Evolutionary conservation across 2,329 filamentous ascomycete genomes (phyloP).

Genomic region (Colletotrichum trifolii): DNA sequence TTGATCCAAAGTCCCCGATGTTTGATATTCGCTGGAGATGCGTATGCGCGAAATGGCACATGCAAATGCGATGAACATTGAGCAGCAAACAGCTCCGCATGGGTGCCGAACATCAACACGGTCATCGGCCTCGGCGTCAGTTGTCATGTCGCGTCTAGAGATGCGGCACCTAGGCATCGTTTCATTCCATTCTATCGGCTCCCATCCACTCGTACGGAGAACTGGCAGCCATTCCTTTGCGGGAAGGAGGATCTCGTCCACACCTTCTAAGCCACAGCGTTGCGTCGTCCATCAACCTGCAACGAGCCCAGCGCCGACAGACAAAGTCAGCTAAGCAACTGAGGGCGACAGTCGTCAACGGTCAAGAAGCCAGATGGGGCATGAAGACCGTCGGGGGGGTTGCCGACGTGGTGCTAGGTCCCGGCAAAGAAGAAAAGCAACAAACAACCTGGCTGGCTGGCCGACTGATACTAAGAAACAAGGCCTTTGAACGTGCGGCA

Average conservation of each 20-base stretch:
- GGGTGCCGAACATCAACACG: no score
- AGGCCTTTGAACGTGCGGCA: no score
- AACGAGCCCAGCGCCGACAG: constrained; percentile 3
- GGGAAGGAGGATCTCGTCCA: constrained; percentile 17
- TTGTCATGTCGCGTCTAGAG: constrained; percentile 12
- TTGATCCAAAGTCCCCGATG: background rate
- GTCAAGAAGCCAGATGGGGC: background rate
- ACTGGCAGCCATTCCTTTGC: constrained; percentile 18
- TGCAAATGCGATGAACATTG: background rate
- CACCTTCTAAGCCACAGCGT: constrained; percentile 26
- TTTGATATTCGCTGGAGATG: background rate
- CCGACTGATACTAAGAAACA: no score
- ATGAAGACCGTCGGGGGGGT: no score
- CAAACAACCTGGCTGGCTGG: no score
- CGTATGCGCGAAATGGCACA: background rate
- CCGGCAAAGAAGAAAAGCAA: no score
- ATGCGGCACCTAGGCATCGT: constrained; percentile 20
- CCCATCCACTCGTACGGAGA: constrained; percentile 9
- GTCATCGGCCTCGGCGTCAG: constrained; percentile 2
- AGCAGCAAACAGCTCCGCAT: no score
- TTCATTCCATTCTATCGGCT: constrained; percentile 29
- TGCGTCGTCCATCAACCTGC: constrained; percentile 30
- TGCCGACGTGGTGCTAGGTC: no score
- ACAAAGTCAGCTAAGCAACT: no score
- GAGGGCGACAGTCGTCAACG: background rate